Evolutionary conservation across 2,329 filamentous ascomycete species (phyloP).

Genomic region (Fusarium guadeloupense): DNA sequence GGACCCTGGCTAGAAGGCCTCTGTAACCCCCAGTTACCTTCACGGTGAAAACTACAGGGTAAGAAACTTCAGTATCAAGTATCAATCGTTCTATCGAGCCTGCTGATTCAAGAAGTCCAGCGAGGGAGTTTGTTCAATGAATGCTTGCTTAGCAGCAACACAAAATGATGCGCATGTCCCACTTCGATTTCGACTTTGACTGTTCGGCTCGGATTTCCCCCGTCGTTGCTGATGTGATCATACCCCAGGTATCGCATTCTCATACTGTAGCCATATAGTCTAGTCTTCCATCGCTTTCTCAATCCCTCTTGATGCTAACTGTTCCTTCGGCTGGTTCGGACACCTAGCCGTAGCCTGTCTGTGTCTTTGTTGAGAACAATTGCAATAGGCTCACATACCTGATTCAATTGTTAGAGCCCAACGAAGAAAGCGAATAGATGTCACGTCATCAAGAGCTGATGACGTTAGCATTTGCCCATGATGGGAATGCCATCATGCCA

Average conservation of each 20-base stretch:
- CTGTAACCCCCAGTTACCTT: conserved; percentile 6
- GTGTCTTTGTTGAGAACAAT: conserved; percentile 14
- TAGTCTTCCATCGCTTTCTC: background rate
- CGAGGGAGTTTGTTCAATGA: background rate
- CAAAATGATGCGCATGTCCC: conserved; percentile 9
- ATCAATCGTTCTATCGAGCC: background rate
- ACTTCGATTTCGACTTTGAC: conserved; percentile 15
- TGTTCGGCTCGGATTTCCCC: conserved; percentile 25
- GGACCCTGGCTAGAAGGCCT: conserved; percentile 12
- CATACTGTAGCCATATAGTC: too few species aligned
- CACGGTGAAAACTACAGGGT: conserved; percentile 15
- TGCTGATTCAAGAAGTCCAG: background rate
- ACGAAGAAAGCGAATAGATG: conserved; percentile 8
- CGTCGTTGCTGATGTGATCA: conserved; percentile 37
- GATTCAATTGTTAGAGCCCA: conserved; percentile 8
- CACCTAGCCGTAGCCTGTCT: background rate
- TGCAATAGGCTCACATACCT: conserved; percentile 15
- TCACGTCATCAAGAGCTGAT: conserved; percentile 25
- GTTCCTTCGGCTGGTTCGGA: conserved; percentile 19
- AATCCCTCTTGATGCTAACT: conserved; percentile 10
- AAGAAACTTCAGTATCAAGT: conserved; percentile 2
- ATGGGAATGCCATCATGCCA: conserved; percentile 36
- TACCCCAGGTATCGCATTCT: background rate
- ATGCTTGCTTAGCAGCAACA: background rate
- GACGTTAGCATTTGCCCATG: conserved; percentile 36